Evolutionary conservation across 2,329 filamentous ascomycete species (phyloP), one percentile per base, ranked within the genome.

Genomic region (Alternaria angustiovoidea): DNA sequence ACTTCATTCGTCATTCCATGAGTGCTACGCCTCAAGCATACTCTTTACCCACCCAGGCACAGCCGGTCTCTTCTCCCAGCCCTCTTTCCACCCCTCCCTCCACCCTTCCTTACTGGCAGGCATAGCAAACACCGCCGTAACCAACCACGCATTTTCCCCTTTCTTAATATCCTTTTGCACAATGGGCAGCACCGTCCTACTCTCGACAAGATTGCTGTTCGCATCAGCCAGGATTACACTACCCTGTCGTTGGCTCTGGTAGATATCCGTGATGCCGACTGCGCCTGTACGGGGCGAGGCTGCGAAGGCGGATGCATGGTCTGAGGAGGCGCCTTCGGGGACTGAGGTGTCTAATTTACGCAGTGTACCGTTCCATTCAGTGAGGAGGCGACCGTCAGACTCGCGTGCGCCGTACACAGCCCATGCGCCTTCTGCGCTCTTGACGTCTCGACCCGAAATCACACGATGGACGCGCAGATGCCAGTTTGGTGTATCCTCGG

Each of bases 191-290:
- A 90, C 84, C 4, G 89, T 92, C 59, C 91, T 81, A 59, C 88
- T 87, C 79, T 92, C 88, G 2, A 93, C 83, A 34, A 94, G 79
- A 77, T 94, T 94, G 48, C 89, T 91, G 79, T 94, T 93, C 7
- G 91, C 90, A 74, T 94, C 91, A 11, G 90, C 89, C 58, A 92
- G 88, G 48, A 93, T 87, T 26, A 92, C 82, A 72, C 85, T 88
- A 3, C 90, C 91, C 54, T 77, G 79, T 20, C 89, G 82, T 12
- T 70, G 62, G 20, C 61, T 69, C 6, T 76, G 67, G 16, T 71
- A 70, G 39, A 85, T 60, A 56, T 86, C 84, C 4, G 77, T 75
- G 12, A 86, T 83, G 0, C 85, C 85, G 1, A 85, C 83, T 22
- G 79, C 83, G 0, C 85, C 84, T 11, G 81, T 84, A 3, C 78